Base-by-base conservation (phyloP, 805 yeast genomes). In the Spathaspora hagerdaliae region DNA sequence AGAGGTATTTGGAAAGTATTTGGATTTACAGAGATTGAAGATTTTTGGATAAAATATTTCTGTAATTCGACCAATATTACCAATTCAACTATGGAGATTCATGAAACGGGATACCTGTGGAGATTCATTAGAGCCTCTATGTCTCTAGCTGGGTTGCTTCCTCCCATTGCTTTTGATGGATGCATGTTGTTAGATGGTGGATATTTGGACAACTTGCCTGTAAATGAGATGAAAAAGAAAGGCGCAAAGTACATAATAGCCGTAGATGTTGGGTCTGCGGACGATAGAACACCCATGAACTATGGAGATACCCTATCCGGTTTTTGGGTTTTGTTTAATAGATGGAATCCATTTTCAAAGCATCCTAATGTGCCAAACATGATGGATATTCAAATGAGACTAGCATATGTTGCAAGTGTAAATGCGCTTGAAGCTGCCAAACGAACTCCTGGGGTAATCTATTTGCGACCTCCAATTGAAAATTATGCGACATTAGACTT, bases 1-100 rank as follows among this genome's bases (percentile, higher is more conserved):
- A 74, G 98, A 53, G 98, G 99, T 41, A 81, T 92, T n/a, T 94
- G 97, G 97, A 92, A 94, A 63, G 81, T 88, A 0, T 87, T 92
- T 68, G 97, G 98, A 0, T 92, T 88, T 51, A 78, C 83, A 11
- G 83, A 96, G 56, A 89, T 92, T 52, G 99, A 92, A 61, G 99
- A 92, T 60, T 92, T 92, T 62, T 92, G 99, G 99, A 76, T 92
- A 49, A 82, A 78, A 50, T 92, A 79, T 61, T 92, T 80, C 60
- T 83, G 94, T 57, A 92, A 94, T 60, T 88, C 98, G 1, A 92
- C 99, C 12, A 92, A 92, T 60, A 88, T 92, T 43, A 94, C 99
- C 2, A 87, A 90, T 52, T 91, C 97, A 0, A 80, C 89, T 19
- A 94, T 92, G 96, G 99, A 94, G 55, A 81, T 92, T 27, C 99